phyloP scores from a whole-genome alignment of 352 stramenopile species.

The Blastocystis sp. region DNA sequence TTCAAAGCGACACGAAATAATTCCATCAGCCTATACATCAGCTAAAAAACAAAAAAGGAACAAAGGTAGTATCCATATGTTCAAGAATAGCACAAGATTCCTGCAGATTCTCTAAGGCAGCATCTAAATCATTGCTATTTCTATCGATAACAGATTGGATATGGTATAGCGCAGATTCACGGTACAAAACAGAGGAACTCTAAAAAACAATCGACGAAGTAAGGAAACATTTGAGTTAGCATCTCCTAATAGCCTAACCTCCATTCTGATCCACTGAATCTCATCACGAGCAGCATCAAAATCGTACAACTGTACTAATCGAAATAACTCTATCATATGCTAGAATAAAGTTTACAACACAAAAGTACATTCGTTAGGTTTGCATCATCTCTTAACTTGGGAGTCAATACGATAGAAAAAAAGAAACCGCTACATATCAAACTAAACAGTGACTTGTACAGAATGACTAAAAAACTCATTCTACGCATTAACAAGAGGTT shows the following conservation, averaged over 20 bases:
- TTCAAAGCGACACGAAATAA: background rate
- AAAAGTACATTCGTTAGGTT: background rate
- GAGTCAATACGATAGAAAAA: background rate
- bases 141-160: background rate
- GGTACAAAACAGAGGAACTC: background rate
- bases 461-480: no score
- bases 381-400: background rate
- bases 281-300: background rate
- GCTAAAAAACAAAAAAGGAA: background rate
- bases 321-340: background rate
- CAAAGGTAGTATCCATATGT: background rate
- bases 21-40: background rate
- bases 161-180: background rate
- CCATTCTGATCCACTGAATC: background rate
- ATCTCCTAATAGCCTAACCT: background rate
- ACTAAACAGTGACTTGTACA: background rate
- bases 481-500: no score
- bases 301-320: background rate
- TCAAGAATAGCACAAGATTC: background rate
- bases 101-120: background rate
- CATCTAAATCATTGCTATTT: background rate
- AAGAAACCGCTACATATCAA: background rate
- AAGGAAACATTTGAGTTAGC: background rate
- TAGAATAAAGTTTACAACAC: background rate
- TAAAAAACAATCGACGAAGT: background rate